These are phyloP conservation scores for Avena insularis DNA, from an alignment of 176 grass and related monocot species.

Conservation along the genomic window DNA sequence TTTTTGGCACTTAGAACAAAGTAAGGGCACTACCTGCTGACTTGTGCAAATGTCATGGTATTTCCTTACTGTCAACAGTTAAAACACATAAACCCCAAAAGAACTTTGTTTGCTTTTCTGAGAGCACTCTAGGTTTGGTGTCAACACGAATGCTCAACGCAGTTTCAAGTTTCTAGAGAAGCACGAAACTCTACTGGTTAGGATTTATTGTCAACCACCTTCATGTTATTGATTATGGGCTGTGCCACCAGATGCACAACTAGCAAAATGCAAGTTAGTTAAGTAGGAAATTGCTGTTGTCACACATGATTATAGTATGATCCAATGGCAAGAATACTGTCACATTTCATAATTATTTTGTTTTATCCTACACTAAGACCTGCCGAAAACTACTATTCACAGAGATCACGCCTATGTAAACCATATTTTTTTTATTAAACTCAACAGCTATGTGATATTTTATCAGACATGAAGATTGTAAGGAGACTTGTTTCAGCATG, in stretches of 20 bases:
- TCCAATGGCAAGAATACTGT: not conserved
- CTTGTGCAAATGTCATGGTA: not conserved
- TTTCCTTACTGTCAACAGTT: not conserved
- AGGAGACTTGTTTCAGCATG: not conserved
- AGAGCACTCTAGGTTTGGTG: not conserved
- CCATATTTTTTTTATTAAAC: not conserved
- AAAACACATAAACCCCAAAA: not conserved
- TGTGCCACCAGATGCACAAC: not conserved
- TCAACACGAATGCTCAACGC: conserved; percentile 7
- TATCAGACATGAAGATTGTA: not conserved
- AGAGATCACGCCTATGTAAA: conserved; percentile 20
- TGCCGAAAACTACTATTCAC: conserved; percentile 15
- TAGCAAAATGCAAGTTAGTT: conserved; percentile 20
- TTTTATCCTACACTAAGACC: conserved; percentile 7
- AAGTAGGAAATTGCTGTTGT: conserved; percentile 19
- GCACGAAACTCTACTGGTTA: not conserved
- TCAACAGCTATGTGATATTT: conserved; percentile 25
- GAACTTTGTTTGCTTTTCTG: not conserved
- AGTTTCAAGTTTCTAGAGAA: conserved; percentile 6
- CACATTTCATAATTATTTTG: conserved; percentile 9
- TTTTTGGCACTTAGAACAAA: conserved; percentile 2
- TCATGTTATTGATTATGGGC: not conserved
- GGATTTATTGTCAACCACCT: conserved; percentile 19
- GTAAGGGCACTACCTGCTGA: conserved; percentile 15
- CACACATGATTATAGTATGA: not conserved